Evolutionary conservation across 2,329 filamentous ascomycete genomes (phyloP), one percentile per base, ranked within the genome.

Genomic region (Ceratocystis diversiconidia): DNA sequence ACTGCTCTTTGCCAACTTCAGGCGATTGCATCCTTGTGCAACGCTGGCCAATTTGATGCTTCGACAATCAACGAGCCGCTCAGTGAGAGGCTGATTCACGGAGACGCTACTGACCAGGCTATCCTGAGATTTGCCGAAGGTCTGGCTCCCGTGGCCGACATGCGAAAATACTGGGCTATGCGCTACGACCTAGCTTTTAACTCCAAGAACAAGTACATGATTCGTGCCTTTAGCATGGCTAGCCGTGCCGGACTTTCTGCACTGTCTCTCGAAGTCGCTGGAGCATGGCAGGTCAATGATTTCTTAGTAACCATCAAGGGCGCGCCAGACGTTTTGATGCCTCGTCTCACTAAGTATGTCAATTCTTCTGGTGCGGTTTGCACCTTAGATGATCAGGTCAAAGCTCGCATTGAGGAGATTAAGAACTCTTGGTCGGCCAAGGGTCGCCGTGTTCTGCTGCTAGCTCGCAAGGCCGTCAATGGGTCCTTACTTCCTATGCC

Each of bases 211-310:
- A 67, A 67, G 63, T 67, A 65, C 60, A 67, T 67, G 66, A 67
- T 67, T 82, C 85, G 70, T 86, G 87, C 77, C 96, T 96, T 74
- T 91, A 95, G 77, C 80, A 85, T 70, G 82, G 84, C 70, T 82
- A 86, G 61, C 84, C 85, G 64, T 85, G 88, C 57, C 80, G 95
- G 66, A 86, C 92, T 12, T 95, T 90, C 12, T 97, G 90, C 71
- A 92, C 97, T 74, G 97, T 99, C 77, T 96, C 94, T 1, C 85
- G 94, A 71, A 92, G 97, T 76, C 85, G 94, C 69, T 97, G 97
- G 83, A 96, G 92, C 76, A 97, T 99, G 94, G 99, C 95, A 62
- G 94, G 97, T 43, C 79, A 97, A 67, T 90, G 95, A 69, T 82
- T 87, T 70, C 81, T 82, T 66, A 85, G 83, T 67, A 79, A 81